These are phyloP conservation scores for Vickermania spadyakhi DNA, from an alignment of 208 protist genomes.

Conservation along the genomic window DNA sequence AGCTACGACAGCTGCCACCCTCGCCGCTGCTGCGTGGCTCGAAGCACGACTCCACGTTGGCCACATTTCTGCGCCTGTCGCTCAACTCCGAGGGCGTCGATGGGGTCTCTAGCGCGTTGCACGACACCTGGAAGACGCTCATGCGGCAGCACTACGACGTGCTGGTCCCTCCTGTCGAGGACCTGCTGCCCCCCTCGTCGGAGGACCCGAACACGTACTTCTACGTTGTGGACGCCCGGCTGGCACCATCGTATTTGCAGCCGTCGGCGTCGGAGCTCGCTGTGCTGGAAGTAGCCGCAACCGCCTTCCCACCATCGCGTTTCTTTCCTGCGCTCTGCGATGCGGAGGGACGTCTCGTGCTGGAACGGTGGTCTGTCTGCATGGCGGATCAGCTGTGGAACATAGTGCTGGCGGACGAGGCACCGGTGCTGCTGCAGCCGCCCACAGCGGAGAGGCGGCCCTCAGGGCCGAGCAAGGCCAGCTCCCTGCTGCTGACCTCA, in stretches of 20 bases:
- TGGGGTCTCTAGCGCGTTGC: conserved; percentile 2
- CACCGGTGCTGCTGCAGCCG: background rate
- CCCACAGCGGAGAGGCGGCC: background rate
- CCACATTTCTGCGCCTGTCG: background rate
- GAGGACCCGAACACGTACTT: conserved; percentile 17
- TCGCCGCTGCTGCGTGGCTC: background rate
- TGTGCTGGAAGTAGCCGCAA: background rate
- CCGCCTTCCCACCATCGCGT: conserved; percentile 8
- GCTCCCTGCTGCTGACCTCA: conserved; percentile 5
- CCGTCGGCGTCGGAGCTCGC: background rate
- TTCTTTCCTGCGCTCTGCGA: conserved; percentile 35
- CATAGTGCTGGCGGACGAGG: conserved; percentile 15
- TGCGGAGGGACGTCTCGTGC: conserved; percentile 15
- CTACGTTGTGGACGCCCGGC: conserved; percentile 29
- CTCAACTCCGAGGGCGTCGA: background rate
- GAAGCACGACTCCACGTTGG: background rate
- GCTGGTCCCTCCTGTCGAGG: conserved; percentile 49
- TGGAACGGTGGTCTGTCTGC: conserved; percentile 32
- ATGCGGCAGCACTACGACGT: conserved; percentile 37
- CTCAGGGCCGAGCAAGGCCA: background rate
- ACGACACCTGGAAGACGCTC: conserved; percentile 23
- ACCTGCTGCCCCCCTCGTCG: conserved; percentile 29
- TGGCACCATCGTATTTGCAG: background rate
- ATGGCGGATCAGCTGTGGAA: conserved; percentile 20
- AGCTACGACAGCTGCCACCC: background rate